Percentiles rank a stretch among this genome's conserved stretches.
Evolutionary conservation across 768 basidiomycete genomes (phyloP).

Genomic region (Tulasnella calospora): DNA sequence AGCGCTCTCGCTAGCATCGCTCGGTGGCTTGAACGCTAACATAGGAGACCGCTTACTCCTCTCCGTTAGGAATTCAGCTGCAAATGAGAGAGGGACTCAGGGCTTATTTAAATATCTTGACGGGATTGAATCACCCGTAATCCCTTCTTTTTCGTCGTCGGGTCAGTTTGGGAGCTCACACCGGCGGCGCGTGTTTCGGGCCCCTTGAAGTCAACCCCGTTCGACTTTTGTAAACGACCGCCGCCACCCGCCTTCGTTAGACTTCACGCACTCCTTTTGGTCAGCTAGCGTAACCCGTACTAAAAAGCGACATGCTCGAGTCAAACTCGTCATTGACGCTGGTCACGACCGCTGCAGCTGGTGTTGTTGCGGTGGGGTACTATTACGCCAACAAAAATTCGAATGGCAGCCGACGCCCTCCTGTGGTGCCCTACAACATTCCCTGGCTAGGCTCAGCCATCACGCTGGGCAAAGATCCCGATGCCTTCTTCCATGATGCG

Average conservation of each 20-base stretch:
- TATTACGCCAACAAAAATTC: neutral
- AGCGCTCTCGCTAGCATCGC: too few species aligned
- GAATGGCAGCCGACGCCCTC: neutral
- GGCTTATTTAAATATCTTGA: too few species aligned
- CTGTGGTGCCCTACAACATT: slow-evolving; percentile 7
- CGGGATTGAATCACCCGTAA: neutral
- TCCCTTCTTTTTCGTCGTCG: neutral
- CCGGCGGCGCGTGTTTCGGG: neutral
- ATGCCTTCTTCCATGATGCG: slow-evolving; percentile 18
- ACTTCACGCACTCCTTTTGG: neutral
- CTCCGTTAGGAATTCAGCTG: too few species aligned
- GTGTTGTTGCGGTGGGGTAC: neutral
- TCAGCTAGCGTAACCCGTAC: neutral
- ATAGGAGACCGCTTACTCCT: too few species aligned
- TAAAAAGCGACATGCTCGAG: neutral
- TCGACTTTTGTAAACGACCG: neutral
- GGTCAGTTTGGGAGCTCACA: neutral
- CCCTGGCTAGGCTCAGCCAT: slow-evolving; percentile 21
- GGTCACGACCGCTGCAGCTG: neutral
- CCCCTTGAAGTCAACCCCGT: neutral
- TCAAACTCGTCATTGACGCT: neutral
- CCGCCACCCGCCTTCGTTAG: neutral
- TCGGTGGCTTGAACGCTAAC: too few species aligned
- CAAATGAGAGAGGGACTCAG: too few species aligned
- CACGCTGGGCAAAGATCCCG: slow-evolving; percentile 18